Conservation (phyloP, 179 eudicot genomes). For the Actinidia chinensis region DNA sequence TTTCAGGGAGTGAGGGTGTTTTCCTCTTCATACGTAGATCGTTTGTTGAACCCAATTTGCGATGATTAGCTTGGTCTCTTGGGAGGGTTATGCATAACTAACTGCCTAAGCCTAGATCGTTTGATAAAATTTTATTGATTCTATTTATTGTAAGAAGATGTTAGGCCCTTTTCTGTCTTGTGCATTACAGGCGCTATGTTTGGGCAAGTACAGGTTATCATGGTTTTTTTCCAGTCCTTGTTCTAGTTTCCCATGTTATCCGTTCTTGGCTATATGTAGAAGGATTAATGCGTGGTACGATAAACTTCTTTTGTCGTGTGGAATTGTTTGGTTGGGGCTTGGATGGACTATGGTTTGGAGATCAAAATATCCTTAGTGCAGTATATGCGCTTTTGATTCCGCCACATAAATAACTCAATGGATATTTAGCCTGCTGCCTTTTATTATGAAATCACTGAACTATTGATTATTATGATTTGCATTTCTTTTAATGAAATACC, state of each 20-base stretch:
- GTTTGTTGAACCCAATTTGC: no score
- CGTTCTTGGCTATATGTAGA: constrained; percentile 6
- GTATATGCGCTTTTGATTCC: background rate
- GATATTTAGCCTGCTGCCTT: constrained; percentile 2
- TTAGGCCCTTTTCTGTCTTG: background rate
- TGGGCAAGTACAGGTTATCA: no score
- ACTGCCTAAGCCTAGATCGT: no score
- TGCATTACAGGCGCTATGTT: no score
- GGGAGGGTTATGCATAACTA: no score
- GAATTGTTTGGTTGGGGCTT: background rate
- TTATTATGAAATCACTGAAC: background rate
- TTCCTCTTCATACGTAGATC: no score
- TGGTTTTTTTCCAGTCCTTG: constrained; percentile 6
- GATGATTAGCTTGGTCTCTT: no score
- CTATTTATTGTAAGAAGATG: background rate
- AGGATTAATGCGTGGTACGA: background rate
- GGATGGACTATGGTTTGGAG: background rate
- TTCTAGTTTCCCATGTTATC: background rate
- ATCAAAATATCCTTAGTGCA: background rate
- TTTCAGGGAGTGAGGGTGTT: no score
- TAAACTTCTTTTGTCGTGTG: background rate
- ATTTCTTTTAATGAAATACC: background rate
- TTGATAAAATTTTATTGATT: no score
- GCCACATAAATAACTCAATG: background rate
- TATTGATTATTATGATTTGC: background rate